Evolutionary conservation across 345 rosid species (phyloP).

Genomic region (Melaleuca quinquenervia): DNA sequence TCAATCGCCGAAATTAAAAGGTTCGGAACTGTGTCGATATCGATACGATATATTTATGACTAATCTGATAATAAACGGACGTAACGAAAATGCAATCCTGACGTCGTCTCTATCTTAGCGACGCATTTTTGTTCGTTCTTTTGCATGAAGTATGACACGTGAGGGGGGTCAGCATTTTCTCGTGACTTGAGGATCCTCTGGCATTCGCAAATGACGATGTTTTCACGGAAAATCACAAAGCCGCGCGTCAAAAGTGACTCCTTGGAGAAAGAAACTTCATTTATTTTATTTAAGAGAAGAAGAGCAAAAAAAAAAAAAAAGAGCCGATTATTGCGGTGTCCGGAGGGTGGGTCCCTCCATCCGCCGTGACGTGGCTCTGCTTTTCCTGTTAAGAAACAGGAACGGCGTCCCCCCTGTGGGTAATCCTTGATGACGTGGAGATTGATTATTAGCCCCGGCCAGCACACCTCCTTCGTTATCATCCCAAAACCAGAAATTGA

Average conservation of each 20-base stretch:
- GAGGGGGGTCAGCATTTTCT: neutral
- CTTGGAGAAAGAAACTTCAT: neutral
- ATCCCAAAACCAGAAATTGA: neutral
- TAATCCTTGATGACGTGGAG: neutral
- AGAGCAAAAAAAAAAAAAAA: too few relatives aligned
- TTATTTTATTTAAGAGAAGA: too few relatives aligned
- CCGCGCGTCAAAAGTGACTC: neutral
- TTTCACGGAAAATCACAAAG: neutral
- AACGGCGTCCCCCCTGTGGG: neutral
- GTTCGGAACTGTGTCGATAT: too few relatives aligned
- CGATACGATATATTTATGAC: too few relatives aligned
- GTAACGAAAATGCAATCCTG: too few relatives aligned
- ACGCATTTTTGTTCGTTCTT: too few relatives aligned
- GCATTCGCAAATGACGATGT: neutral
- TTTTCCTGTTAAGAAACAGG: neutral
- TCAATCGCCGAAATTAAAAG: too few relatives aligned
- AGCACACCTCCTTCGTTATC: neutral
- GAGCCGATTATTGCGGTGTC: neutral
- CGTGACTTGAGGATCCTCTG: neutral
- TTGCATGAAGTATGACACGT: neutral
- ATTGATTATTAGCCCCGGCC: neutral
- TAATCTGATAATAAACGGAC: too few relatives aligned
- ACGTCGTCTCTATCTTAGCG: too few relatives aligned
- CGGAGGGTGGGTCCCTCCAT: neutral
- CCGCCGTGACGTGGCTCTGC: neutral